Evolutionary conservation across 2,329 filamentous ascomycete genomes (phyloP).

Genomic region (Beauveria scarabaeidicola): DNA sequence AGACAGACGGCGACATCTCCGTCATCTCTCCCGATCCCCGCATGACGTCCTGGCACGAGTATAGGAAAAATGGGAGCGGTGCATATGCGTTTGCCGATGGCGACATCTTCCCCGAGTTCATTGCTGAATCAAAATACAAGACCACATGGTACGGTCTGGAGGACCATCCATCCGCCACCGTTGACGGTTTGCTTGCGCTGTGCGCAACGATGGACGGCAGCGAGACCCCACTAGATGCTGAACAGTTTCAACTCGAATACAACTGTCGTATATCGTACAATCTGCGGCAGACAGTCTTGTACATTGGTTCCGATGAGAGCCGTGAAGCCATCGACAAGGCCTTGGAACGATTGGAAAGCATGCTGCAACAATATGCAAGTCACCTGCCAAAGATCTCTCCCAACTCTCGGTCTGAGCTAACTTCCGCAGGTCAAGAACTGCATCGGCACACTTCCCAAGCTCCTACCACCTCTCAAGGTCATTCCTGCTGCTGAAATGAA

Average conservation of each 20-base stretch:
- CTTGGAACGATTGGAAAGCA: background rate
- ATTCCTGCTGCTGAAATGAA: background rate
- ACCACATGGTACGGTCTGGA: background rate
- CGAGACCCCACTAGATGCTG: background rate
- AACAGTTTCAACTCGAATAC: background rate
- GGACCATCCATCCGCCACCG: background rate
- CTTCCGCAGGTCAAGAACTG: background rate
- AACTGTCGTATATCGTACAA: constrained; percentile 8
- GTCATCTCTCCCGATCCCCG: background rate
- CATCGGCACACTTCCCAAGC: too few species aligned
- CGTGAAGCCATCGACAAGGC: background rate
- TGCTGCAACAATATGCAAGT: background rate
- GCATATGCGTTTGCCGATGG: background rate
- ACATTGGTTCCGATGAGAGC: constrained; percentile 6
- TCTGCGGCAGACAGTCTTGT: constrained; percentile 2
- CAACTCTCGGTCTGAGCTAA: background rate
- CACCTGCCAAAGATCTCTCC: background rate
- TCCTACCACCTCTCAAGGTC: too few species aligned
- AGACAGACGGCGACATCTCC: background rate
- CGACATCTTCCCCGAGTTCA: background rate
- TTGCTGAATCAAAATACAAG: background rate
- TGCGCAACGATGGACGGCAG: background rate
- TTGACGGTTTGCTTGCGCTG: background rate
- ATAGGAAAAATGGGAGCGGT: background rate
- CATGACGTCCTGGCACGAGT: background rate